Conservation (phyloP, 176 grass and related monocot species). For the Oryza meridionalis region DNA sequence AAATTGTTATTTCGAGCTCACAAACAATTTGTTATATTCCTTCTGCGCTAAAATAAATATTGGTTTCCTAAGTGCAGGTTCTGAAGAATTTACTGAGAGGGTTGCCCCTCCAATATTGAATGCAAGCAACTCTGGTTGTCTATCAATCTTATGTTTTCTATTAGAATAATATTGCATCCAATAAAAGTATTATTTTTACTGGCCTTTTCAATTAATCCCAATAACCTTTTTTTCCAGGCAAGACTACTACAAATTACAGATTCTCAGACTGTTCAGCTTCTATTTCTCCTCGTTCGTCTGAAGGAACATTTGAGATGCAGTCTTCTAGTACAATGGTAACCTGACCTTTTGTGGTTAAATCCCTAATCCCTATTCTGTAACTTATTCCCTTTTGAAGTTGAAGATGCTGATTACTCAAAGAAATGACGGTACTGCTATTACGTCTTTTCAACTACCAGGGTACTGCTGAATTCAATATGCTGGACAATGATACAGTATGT, state of each 20-base stretch:
- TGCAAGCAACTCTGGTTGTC: conserved; percentile 38
- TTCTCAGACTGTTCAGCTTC: conserved; percentile 27
- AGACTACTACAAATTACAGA: background rate
- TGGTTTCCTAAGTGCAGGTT: conserved; percentile 7
- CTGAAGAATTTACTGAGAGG: conserved; percentile 30
- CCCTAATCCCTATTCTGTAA: background rate
- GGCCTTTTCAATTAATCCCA: conserved; percentile 28
- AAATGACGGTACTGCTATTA: background rate
- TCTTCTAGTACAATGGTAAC: conserved; percentile 60
- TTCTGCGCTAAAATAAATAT: background rate
- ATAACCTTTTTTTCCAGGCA: conserved; percentile 40
- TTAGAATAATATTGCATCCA: conserved; percentile 28
- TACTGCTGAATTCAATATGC: conserved; percentile 42
- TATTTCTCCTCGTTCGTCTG: conserved; percentile 36
- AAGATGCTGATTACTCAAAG: background rate
- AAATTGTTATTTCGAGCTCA: conserved; percentile 28
- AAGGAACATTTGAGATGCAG: conserved; percentile 40
- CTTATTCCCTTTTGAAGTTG: conserved; percentile 8
- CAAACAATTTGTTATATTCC: background rate
- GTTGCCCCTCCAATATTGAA: conserved; percentile 35
- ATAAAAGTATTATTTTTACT: conserved; percentile 8
- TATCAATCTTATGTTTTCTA: conserved; percentile 40
- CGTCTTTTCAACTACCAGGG: conserved; percentile 47
- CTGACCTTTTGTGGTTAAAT: conserved; percentile 1
- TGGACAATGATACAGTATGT: conserved; percentile 35